Evolutionary conservation across 1,139 yeast species (phyloP), one percentile per base, ranked within the genome.

Genomic region (Zygoascus meyerae): DNA sequence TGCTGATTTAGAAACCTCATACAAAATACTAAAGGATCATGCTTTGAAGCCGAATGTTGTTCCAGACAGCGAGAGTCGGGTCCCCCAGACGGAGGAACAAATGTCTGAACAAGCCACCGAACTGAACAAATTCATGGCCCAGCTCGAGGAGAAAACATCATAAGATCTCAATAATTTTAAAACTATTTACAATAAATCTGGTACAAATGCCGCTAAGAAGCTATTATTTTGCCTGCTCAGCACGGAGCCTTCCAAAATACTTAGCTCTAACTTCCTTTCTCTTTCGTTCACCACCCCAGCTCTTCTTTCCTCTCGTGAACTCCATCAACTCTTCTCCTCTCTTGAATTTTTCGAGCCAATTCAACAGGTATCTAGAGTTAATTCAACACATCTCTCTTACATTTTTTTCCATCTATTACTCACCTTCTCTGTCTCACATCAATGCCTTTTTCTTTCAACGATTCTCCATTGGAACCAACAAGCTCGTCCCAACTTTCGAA

Each of bases 261-360:
- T 79, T 81, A 15, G 95, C 95, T 49, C 75, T 67, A 45, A 77
- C 80, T 39, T 83, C 81, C 61, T 75, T 78, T 51, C 84, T 75
- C 58, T 82, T 84, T 65, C 96, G 78, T 67, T 89, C 96, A 62
- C 97, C 96, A 34, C 97, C 97, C 77, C 81, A 81, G 21, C 71
- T 65, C 76, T 89, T 90, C 68, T 71, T 77, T 12, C 94, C 89
- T 55, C 73, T 66, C 58, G 76, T 77, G 56, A 79, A 75, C 60
- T 80, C 86, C 54, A 70, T 61, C 50, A 84, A 70, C 15, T 77
- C 75, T 52, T 75, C 77, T 49, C 83, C 81, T 56, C 78, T 74
- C 62, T 80, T 77, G 55, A 67, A 74, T 49, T 65, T 66, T 48
- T 75, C 73, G 39, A 68, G 57, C 75, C 76, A 73, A 17, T 60